Evolutionary conservation across 208 protist species (phyloP), one percentile per base, ranked within the genome.

Genomic region (Trypanosoma mega): DNA sequence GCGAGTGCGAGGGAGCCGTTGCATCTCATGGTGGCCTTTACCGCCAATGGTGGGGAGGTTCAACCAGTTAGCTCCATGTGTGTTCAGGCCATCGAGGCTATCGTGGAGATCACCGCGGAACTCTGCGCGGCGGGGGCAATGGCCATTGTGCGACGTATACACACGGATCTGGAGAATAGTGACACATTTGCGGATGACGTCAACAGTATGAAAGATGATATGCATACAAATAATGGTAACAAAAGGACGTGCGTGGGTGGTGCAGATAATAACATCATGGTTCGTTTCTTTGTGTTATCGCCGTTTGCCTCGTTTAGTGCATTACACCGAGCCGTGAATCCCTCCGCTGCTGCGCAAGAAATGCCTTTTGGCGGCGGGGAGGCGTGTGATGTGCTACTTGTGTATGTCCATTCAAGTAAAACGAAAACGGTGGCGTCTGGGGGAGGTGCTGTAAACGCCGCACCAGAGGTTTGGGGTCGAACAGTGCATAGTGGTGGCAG

Each of bases 351-450:
- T 29, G 2, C 12, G 12, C 4, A 16, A 16, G 27, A 3, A 18
- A 50, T 29, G 2, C 24, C 50, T n/a, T 61, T 53, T 33, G 24
- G 23, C 29, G 45, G 36, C 47, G 63, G 63, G 6, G 63, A 68
- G 34, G 63, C 63, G 16, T 68, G 63, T 54, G 63, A 68, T 18
- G 26, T 68, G 3, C 34, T 68, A 18, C 63, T 68, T 21, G 63
- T 54, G 30, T 68, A 68, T 36, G 20, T 20, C 3, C 45, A 33
- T n/a, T 14, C 21, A 18, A n/a, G n/a, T n/a, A 33, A 49, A 3
- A 14, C 27, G 8, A 5, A 39, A 14, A 1, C 11, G 4, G 1
- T 24, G 27, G 16, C 18, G 1, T 0, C 23, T 57, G 27, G 51
- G 2, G 1, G 27, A 1, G 9, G 1, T 4, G 4, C 9, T 21